Conservation (phyloP, 2,329 filamentous ascomycete genomes). For the Plectosphaerella sp. region DNA sequence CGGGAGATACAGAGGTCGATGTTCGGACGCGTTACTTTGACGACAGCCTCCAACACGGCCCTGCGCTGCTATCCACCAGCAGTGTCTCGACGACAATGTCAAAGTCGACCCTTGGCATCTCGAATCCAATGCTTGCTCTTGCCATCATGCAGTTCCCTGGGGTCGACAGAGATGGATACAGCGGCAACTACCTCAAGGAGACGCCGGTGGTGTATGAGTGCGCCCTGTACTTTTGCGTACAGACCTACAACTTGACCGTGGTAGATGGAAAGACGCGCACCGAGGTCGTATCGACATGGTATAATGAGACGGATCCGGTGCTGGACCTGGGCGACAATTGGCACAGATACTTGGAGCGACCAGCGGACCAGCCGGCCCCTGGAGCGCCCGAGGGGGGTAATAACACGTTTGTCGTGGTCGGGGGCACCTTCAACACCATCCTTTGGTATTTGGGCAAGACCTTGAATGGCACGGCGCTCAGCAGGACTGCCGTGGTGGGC, state of each 20-base stretch:
- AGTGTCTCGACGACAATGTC: neutral
- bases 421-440: neutral
- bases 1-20: neutral
- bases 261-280: neutral
- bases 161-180: conserved; percentile 1
- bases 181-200: neutral
- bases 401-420: neutral
- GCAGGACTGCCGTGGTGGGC: neutral
- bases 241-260: neutral
- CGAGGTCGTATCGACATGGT: neutral
- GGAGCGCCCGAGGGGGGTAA: neutral
- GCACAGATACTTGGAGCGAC: neutral
- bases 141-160: conserved; percentile 1
- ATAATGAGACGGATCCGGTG: neutral
- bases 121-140: neutral
- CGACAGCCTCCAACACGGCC: neutral
- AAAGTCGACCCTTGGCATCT: neutral
- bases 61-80: neutral
- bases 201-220: neutral
- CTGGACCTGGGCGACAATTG: neutral
- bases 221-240: neutral
- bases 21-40: neutral
- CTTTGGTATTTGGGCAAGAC: neutral
- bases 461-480: neutral
- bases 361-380: neutral